Base-by-base conservation (phyloP, 441 rosid genomes). In the Jatropha podagrica region DNA sequence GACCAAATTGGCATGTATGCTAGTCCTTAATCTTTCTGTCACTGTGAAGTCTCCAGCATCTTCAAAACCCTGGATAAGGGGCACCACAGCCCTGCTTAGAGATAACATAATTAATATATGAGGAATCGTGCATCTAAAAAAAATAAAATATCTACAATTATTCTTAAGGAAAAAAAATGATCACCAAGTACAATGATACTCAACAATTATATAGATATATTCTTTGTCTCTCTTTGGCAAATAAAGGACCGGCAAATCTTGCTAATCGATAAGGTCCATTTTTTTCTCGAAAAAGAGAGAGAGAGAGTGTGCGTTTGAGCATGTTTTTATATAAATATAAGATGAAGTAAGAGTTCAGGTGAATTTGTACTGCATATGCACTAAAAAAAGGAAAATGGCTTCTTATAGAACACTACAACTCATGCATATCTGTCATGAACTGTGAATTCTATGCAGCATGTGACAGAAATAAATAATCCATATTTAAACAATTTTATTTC, bases 41-140 rank as follows among this genome's bases (percentile, higher is more conserved):
- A 92, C 83, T 1, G 95, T 88, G 78, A 96, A 96, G 85, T 96
- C 99, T 65, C 99, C 99, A 56, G 98, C 99, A 91, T 94, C 99
- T 92, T 96, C 99, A 66, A 87, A 96, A 87, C 99, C 99, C 96
- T 94, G 98, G 78, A 96, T 89, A 83, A 96, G 97, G 84, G 99
- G 98, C 88, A 88, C 98, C 86, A 89, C 98, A 79, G 97, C 97
- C 99, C 99, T 96, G 97, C 83, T 88, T 85, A 88, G 87, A 87
- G 82, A 89, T 83, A 81, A 89, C 80, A 84, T 79, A 80, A 75
- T 77, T 85, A 18, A 46, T 61, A 62, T 68, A 82, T 82, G 88
- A 86, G 90, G 83, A 80, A 63, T 74, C 48, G 20, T 69, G 83
- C 81, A 82, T 78, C 70, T 77, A 78, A 68, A 49, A 73, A 59